Evolutionary conservation across 1,284 basidiomycete genomes (phyloP), one percentile per base, ranked within the genome.

Genomic region (Trametes pubescens): DNA sequence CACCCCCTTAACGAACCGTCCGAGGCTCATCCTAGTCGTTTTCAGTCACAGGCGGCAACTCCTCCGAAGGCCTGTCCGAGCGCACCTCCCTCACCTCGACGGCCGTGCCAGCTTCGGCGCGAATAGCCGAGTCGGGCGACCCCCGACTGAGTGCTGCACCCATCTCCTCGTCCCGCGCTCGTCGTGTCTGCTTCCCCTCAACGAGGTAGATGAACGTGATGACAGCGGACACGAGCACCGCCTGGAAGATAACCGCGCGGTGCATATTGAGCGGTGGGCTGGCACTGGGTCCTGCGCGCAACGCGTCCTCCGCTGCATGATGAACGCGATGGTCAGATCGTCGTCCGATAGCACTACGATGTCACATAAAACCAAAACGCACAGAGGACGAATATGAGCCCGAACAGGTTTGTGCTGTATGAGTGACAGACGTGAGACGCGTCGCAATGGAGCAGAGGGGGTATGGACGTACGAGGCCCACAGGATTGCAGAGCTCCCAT

Each of bases 191-290:
- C 64, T 80, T 78, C 2, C 88, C 90, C 32, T 77, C 78, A 18
- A 91, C 52, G 38, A 85, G 76, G 68, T 87, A 81, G 1, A 88
- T 71, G 7, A 78, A 62, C 9, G 69, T 60, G 38, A 79, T 78
- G 9, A 80, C 72, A 1, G 68, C 73, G 62, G 84, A 68, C 4
- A 86, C 78, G 44, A 86, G 69, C 0, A 75, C 73, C 2, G 84
- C 89, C 44, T 89, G 85, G 72, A 93, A 85, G 35, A 93, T 85
- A 51, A 90, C 76, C 5, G 85, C 84, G 16, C 78, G 77, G 38
- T 76, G 82, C 89, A 93, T 91, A 74, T 91, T 90, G 40, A 85
- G 76, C 0, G 91, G 90, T 5, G 91, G 91, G 51, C 81, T 72
- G 18, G 87, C 89, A 29, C 81, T 73, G 5, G 80, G 72, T 2